Evolutionary conservation across 495 filamentous ascomycete genomes (phyloP), one percentile per base, ranked within the genome.

Genomic region (Lasiosphaeriaceae sp.): DNA sequence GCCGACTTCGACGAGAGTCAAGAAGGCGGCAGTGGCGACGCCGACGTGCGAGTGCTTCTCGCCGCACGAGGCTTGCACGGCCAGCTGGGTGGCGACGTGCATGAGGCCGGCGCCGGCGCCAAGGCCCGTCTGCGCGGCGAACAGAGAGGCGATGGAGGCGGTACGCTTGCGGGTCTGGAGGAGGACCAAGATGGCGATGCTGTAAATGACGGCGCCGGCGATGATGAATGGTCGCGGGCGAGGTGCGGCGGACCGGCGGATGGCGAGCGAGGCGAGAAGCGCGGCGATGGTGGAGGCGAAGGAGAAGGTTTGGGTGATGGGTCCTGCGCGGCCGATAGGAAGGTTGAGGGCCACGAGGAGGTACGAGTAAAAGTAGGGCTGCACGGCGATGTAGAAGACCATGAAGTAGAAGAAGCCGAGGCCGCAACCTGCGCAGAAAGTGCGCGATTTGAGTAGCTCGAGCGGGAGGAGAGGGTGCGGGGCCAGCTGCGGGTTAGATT

Each of bases 101-200:
- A 79, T 62, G 21, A 74, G 63, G 0, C 78, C 77, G 0, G 84
- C 86, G 16, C 79, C 78, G 56, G 89, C 83, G 19, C 87, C 85
- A 50, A 90, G 85, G 71, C 82, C 81, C 53, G 87, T 85, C 68
- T 90, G 86, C 47, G 80, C 83, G 72, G 84, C 84, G 66, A 89
- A 75, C 9, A 90, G 63, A 50, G 82, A 82, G 21, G 76, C 79
- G 46, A 87, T 74, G 16, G 70, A 68, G 3, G 70, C 66, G 16
- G 75, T 67, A 7, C 71, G 64, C 19, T 78, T 72, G 44, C 88
- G 83, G 71, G 88, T 90, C 54, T 83, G 72, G 54, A 90, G 81
- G 78, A 89, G 83, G 29, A 90, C 70, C 14, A 77, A 79, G 8
- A 85, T 75, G 24, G 84, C 87, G 1, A 88, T 70, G 39, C 85